Evolutionary conservation across 495 filamentous ascomycete species (phyloP).

Genomic region (Talaromyces liani): DNA sequence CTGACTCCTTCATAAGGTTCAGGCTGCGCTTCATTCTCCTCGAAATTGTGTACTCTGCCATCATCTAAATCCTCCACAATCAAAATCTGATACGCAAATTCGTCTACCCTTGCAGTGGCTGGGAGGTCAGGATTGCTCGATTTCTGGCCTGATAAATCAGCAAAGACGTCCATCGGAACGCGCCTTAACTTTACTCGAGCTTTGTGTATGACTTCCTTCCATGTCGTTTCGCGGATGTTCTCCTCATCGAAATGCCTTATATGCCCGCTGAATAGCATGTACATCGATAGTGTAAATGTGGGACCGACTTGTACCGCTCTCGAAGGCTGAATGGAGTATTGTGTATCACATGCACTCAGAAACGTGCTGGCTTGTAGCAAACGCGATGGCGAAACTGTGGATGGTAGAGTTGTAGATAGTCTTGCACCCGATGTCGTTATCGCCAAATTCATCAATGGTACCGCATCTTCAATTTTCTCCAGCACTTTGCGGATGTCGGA

Average conservation of each 20-base stretch:
- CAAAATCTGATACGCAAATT: conserved; percentile 83
- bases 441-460: conserved; percentile 88
- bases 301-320: conserved; percentile 79
- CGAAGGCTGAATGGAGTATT: conserved; percentile 60
- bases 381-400: conserved; percentile 83
- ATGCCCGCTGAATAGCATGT: conserved; percentile 93
- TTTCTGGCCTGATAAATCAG: conserved; percentile 16
- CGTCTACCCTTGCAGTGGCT: conserved; percentile 47
- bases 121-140: conserved; percentile 27
- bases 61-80: conserved; percentile 93
- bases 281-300: conserved; percentile 80
- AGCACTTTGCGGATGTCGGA: conserved; percentile 71
- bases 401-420: conserved; percentile 67
- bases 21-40: conserved; percentile 55
- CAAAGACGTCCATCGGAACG: conserved; percentile 36
- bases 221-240: conserved; percentile 67
- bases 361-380: conserved; percentile 91
- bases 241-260: conserved; percentile 55
- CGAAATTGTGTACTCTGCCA: conserved; percentile 75
- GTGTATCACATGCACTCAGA: conserved; percentile 78
- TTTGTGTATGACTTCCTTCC: conserved; percentile 98
- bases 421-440: conserved; percentile 92
- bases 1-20: conserved; percentile 61
- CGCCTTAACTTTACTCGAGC: conserved; percentile 73
- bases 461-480: conserved; percentile 78